Evolutionary conservation across 179 eudicot genomes (phyloP).

Genomic region (Carnegiea gigantea): DNA sequence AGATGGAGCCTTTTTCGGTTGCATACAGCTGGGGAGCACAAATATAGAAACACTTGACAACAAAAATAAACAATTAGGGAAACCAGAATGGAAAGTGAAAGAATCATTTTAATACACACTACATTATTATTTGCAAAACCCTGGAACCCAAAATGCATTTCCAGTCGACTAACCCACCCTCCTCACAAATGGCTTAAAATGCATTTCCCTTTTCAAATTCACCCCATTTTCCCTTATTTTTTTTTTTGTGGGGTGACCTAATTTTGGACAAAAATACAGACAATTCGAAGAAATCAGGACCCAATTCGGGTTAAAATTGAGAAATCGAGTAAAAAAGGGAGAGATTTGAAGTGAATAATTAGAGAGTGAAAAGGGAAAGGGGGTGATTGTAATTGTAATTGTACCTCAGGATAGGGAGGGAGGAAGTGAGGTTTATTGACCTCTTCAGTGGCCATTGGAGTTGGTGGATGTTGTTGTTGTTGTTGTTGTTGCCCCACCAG

Average conservation of each 20-base stretch:
- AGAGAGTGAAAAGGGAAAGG: neutral
- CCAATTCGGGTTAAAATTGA: neutral
- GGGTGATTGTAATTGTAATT: neutral
- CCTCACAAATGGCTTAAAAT: neutral
- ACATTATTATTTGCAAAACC: neutral
- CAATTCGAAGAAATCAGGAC: neutral
- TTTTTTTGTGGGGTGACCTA: neutral
- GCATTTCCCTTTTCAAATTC: neutral
- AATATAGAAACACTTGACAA: constrained; percentile 7
- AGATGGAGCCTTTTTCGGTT: constrained; percentile 27
- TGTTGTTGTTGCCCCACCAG: constrained; percentile 27
- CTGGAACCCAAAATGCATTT: constrained; percentile 7
- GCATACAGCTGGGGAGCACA: constrained; percentile 36
- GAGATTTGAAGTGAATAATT: neutral
- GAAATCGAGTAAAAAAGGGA: neutral
- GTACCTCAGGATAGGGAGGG: constrained; percentile 76
- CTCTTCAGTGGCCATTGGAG: constrained; percentile 64
- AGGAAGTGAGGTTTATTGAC: constrained; percentile 45
- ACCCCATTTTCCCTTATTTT: neutral
- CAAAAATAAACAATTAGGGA: neutral
- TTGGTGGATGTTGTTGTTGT: constrained; percentile 14
- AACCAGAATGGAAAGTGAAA: neutral
- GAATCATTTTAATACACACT: neutral
- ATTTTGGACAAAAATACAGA: neutral
- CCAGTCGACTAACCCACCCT: constrained; percentile 6